These are phyloP conservation scores for Gomphus bonarii DNA, from an alignment of 1,284 basidiomycete genomes.

Conservation along the genomic window DNA sequence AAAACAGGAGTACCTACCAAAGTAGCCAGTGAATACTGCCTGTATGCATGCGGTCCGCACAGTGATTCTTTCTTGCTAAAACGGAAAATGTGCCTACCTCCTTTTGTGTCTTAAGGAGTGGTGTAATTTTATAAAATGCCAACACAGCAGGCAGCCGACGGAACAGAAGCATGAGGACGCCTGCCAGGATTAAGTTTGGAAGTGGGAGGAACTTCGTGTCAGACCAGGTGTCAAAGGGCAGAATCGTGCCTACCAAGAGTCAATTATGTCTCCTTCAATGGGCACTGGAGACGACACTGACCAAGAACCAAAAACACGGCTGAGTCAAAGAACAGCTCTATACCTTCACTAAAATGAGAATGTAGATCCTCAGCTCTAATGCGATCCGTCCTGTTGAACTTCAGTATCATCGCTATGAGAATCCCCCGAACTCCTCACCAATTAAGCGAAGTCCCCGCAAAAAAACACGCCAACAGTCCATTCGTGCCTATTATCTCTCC, in stretches of 20 bases:
- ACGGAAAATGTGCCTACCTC: conserved; percentile 36
- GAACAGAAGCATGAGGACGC: conserved; percentile 55
- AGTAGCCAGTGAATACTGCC: not conserved
- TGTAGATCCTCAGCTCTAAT: conserved; percentile 71
- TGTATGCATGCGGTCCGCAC: not conserved
- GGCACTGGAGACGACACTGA: conserved; percentile 38
- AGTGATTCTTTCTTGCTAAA: not conserved
- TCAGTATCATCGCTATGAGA: conserved; percentile 19
- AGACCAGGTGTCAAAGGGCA: conserved; percentile 69
- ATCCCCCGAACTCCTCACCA: not conserved
- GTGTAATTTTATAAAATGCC: conserved; percentile 68
- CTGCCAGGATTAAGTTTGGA: conserved; percentile 62
- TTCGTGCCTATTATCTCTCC: conserved; percentile 74
- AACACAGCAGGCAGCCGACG: conserved; percentile 72
- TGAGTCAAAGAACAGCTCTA: conserved; percentile 79
- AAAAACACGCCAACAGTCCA: conserved; percentile 85
- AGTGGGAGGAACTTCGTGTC: conserved; percentile 33
- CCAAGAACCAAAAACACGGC: conserved; percentile 87
- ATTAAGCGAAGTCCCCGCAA: conserved; percentile 49
- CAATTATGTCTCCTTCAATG: not conserved
- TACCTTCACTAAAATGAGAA: conserved; percentile 66
- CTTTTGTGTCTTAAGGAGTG: conserved; percentile 71
- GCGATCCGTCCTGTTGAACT: conserved; percentile 88
- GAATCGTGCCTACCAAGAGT: conserved; percentile 18
- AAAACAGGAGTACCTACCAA: not conserved